These are phyloP conservation scores for Neopestalotiopsis rosae DNA, from an alignment of 2,329 filamentous ascomycete genomes.

Conservation along the genomic window DNA sequence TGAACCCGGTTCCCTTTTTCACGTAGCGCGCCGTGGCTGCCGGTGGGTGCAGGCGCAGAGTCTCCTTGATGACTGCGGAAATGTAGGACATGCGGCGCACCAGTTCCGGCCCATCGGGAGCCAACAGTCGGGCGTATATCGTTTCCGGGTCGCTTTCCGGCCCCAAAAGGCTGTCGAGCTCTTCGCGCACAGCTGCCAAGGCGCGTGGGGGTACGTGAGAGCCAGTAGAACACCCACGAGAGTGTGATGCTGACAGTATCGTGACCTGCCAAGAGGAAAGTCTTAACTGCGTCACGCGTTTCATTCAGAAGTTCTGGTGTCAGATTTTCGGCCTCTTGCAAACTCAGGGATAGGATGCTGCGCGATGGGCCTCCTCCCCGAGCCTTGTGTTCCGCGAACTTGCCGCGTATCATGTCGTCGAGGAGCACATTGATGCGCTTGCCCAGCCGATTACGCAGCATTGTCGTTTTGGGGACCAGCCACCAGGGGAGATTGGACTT, in stretches of 20 bases:
- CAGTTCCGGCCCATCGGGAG: constrained; percentile 32
- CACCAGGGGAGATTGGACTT: constrained; percentile 28
- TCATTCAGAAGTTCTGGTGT: not conserved
- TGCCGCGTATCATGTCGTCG: not conserved
- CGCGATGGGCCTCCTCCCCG: not conserved
- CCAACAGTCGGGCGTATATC: not conserved
- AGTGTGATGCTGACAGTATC: not conserved
- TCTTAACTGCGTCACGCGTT: not conserved
- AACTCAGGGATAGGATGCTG: not conserved
- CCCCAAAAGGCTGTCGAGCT: not conserved
- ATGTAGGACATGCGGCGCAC: constrained; percentile 37
- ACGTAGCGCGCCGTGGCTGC: constrained; percentile 37
- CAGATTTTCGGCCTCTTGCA: not conserved
- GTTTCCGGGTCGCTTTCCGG: not conserved
- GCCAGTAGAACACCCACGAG: not conserved
- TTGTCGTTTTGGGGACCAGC: constrained; percentile 22
- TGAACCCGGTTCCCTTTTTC: constrained; percentile 32
- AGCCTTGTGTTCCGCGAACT: not conserved
- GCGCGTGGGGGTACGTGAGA: not conserved
- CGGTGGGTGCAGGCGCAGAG: constrained; percentile 40
- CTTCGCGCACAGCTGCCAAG: not conserved
- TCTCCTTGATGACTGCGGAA: constrained; percentile 45
- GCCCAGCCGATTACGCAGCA: constrained; percentile 21
- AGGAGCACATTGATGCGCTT: constrained; percentile 27
- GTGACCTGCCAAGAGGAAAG: not conserved